A percentile compares a stretch with the other conserved stretches of the same genome.
Evolutionary conservation across 768 basidiomycete species (phyloP).

Genomic region (Suillus hirtellus): DNA sequence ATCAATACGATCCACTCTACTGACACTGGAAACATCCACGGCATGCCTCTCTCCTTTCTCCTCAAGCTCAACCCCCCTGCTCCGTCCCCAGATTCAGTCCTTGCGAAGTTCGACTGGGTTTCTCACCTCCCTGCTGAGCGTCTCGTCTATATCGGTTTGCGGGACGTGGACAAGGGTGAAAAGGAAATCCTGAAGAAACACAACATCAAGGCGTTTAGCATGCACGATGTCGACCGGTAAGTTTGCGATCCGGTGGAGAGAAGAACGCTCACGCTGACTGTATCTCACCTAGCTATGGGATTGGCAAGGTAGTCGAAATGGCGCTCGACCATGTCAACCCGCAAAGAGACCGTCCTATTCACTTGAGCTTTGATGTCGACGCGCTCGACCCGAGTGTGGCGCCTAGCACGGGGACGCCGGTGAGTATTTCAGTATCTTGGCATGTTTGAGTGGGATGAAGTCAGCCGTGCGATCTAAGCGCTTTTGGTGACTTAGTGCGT

Average conservation of each 20-base stretch:
- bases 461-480: background rate
- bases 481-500: background rate
- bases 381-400: conserved; percentile 76
- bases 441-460: background rate
- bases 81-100: conserved; percentile 15
- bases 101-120: conserved; percentile 48
- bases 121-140: too few relatives aligned
- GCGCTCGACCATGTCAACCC: conserved; percentile 94
- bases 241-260: conserved; percentile 53
- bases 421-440: conserved; percentile 33
- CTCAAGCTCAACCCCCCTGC: conserved; percentile 11
- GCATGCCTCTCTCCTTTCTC: conserved; percentile 94
- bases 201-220: conserved; percentile 70
- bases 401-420: conserved; percentile 83
- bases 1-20: conserved; percentile 90
- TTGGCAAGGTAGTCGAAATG: conserved; percentile 94
- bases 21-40: conserved; percentile 91
- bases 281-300: conserved; percentile 59
- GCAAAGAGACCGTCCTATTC: conserved; percentile 78
- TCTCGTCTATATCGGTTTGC: conserved; percentile 93
- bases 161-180: conserved; percentile 71
- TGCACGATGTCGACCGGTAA: conserved; percentile 85
- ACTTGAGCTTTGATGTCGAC: conserved; percentile 96
- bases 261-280: conserved; percentile 44
- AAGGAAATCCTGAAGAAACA: too few relatives aligned